Evolutionary conservation across 176 grass and related monocot species (phyloP).

Genomic region (Cenchrus fungigraminus): DNA sequence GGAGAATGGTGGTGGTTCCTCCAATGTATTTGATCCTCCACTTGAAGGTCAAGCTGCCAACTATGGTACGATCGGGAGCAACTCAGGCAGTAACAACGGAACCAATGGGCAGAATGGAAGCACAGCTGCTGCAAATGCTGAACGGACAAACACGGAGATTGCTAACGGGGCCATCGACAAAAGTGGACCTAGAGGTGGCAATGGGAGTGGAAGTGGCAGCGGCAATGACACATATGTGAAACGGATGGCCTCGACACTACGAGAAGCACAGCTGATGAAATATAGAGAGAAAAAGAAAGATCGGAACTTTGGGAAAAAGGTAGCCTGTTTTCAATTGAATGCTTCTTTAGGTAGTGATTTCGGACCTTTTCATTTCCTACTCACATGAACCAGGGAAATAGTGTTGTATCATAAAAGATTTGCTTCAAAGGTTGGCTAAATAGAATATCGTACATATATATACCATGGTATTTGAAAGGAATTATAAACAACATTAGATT

Average conservation of each 20-base stretch:
- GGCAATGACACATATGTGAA: constrained; percentile 56
- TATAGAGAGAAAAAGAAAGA: constrained; percentile 80
- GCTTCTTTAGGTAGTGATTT: background rate
- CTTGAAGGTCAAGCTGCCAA: constrained; percentile 77
- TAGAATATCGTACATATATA: background rate
- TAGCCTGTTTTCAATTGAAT: constrained; percentile 46
- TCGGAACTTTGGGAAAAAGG: constrained; percentile 89
- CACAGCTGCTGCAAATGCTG: constrained; percentile 40
- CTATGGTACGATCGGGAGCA: constrained; percentile 60
- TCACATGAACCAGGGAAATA: background rate
- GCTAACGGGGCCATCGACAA: constrained; percentile 48
- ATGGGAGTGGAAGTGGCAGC: constrained; percentile 53
- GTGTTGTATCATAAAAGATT: background rate
- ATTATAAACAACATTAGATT: background rate
- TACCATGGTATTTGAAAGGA: background rate
- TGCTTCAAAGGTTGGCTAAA: background rate
- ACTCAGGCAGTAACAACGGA: constrained; percentile 76
- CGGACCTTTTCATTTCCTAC: background rate
- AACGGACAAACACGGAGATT: constrained; percentile 51
- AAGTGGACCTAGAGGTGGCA: constrained; percentile 40
- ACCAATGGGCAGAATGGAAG: constrained; percentile 69
- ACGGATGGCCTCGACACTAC: constrained; percentile 1
- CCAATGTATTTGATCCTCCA: constrained; percentile 47
- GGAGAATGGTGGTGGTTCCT: constrained; percentile 56
- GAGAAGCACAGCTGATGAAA: constrained; percentile 47